Percentiles rank a stretch among this genome's conserved stretches.
phyloP scores from a whole-genome alignment of 768 basidiomycete genomes.

The Pisolithus albus region DNA sequence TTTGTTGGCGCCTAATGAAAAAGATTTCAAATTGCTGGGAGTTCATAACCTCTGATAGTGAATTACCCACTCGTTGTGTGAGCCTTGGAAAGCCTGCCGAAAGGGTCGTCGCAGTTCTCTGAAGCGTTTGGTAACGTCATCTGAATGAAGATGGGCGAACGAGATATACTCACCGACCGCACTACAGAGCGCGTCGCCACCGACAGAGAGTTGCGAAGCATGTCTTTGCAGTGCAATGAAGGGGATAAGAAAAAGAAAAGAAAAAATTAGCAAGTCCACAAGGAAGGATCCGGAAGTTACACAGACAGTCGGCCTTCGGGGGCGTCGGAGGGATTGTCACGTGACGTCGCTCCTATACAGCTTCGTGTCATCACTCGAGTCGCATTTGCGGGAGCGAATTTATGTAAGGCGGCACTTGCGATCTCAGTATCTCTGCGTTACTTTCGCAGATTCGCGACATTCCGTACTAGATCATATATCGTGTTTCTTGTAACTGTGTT shows the following conservation, averaged over 20 bases:
- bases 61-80: constrained; percentile 52
- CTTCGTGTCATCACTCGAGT: too few species aligned
- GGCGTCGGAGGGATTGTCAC: too few species aligned
- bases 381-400: too few species aligned
- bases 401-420: too few species aligned
- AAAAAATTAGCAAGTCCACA: background rate
- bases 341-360: too few species aligned
- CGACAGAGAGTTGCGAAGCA: constrained; percentile 64
- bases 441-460: too few species aligned
- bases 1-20: constrained; percentile 68
- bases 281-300: background rate
- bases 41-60: background rate
- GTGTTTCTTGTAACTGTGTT: too few species aligned
- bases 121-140: constrained; percentile 1
- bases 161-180: constrained; percentile 41
- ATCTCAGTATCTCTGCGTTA: too few species aligned
- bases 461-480: too few species aligned
- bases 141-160: background rate
- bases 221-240: constrained; percentile 25
- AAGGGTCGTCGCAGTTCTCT: constrained; percentile 71
- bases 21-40: constrained; percentile 1
- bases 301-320: background rate
- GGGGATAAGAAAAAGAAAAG: background rate
- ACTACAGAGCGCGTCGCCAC: constrained; percentile 48
- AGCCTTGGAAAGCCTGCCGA: constrained; percentile 75